Evolutionary conservation across 176 grass and related monocot genomes (phyloP), one percentile per base, ranked within the genome.

Genomic region (Oryza rufipogon): DNA sequence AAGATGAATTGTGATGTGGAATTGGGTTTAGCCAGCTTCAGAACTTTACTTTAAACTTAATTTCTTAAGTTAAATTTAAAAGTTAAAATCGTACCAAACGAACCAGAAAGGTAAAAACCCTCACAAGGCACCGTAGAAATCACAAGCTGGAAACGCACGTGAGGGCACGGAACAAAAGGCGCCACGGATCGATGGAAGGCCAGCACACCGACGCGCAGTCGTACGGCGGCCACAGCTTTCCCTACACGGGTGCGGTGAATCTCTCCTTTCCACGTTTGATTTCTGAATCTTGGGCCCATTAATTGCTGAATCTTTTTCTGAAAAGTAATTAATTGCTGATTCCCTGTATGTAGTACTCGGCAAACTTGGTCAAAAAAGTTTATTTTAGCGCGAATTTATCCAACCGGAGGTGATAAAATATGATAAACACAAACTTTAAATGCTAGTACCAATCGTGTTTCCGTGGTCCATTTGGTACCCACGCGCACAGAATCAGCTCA

Each of bases 261-360:
- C 12, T 46, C 8, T 17, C 56, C 34, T 81, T 68, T 75, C 23
- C 85, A 76, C 17, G 7, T 68, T 19, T 81, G 46, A 58, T 60
- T 9, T 46, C 20, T 46, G 63, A 81, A 75, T 75, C 22, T 58
- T 58, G 3, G 26, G 2, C 34, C 8, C 30, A 79, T 79, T 39
- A 48, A 10, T 65, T 23, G 16, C 23, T 23, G 47, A 67, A 58
- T 20, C 49, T 16, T 58, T 58, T 58, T 58, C n/a, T 2, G 5
- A 6, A 58, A 58, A 19, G 54, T 1, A 58, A 79, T 79, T 39
- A 48, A 10, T 51, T 17, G 16, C 23, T 23, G 47, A 56, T 86
- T 56, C 58, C 14, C 15, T 66, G 61, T 66, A 33, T 3, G 6
- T 45, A 85, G 26, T 26, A 26, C 26, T 42, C 6, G 54, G 47